A percentile compares a stretch with the other conserved stretches of the same genome.
These are phyloP conservation scores for Suillus decipiens DNA, from an alignment of 768 basidiomycete genomes.

Conservation along the genomic window DNA sequence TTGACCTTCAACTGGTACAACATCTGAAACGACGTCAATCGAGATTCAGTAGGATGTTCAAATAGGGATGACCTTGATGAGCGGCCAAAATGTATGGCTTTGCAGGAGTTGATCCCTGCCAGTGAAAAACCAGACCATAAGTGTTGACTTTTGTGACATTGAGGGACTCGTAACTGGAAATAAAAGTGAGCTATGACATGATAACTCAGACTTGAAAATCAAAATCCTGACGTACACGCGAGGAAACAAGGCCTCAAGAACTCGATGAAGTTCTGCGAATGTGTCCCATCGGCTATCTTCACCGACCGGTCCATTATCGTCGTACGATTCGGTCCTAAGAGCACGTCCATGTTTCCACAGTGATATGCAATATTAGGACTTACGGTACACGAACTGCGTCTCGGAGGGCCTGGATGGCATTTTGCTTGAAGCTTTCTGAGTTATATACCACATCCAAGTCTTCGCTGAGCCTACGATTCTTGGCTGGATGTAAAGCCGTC, in stretches of 20 bases:
- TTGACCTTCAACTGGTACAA: conserved; percentile 59
- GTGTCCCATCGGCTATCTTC: conserved; percentile 38
- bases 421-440: conserved; percentile 34
- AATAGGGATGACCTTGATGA: conserved; percentile 41
- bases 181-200: background rate
- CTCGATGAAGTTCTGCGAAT: conserved; percentile 17
- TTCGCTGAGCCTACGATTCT: conserved; percentile 28
- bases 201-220: background rate
- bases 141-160: conserved; percentile 57
- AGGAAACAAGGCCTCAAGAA: conserved; percentile 49
- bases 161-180: conserved; percentile 45
- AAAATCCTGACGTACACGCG: conserved; percentile 43
- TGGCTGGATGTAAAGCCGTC: conserved; percentile 26
- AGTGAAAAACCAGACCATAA: conserved; percentile 57
- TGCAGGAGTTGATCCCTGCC: conserved; percentile 49
- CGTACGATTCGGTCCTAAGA: conserved; percentile 46
- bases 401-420: conserved; percentile 32
- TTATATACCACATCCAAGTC: conserved; percentile 30
- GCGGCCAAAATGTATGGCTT: conserved; percentile 56
- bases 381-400: conserved; percentile 41
- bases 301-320: conserved; percentile 45
- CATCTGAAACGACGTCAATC: conserved; percentile 42
- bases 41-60: background rate
- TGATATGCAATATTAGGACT: conserved; percentile 12
- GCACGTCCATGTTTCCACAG: conserved; percentile 1